These are phyloP conservation scores for Trichophyton rubrum DNA, from an alignment of 2,329 filamentous ascomycete genomes.

Conservation along the genomic window DNA sequence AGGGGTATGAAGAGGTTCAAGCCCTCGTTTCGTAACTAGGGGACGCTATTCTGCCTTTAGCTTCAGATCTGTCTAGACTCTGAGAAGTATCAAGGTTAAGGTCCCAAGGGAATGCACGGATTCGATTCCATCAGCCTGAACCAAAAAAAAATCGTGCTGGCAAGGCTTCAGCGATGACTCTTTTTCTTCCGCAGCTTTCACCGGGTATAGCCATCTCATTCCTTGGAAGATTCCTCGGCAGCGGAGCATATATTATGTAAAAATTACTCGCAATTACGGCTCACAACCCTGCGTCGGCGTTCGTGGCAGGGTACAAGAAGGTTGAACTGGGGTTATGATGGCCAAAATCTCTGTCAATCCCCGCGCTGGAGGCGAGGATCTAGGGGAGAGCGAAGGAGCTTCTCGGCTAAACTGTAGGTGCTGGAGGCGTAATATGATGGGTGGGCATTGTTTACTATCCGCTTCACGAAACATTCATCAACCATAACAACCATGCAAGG, in stretches of 20 bases:
- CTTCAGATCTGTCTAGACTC: background rate
- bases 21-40: background rate
- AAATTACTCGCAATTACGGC: background rate
- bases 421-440: background rate
- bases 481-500: background rate
- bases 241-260: conserved; percentile 1
- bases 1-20: background rate
- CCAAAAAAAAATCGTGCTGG: background rate
- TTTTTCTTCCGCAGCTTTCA: background rate
- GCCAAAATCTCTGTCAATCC: background rate
- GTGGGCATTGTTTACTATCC: background rate
- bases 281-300: background rate
- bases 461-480: background rate
- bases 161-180: background rate
- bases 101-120: background rate
- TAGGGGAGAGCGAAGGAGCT: background rate
- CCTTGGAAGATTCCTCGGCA: background rate
- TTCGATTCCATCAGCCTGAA: background rate
- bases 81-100: background rate
- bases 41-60: background rate
- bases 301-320: background rate
- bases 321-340: background rate
- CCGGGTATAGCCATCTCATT: background rate
- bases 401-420: background rate
- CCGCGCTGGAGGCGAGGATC: background rate